phyloP scores from a whole-genome alignment of 148 eudicot species.

The Rhododendron vialii region DNA sequence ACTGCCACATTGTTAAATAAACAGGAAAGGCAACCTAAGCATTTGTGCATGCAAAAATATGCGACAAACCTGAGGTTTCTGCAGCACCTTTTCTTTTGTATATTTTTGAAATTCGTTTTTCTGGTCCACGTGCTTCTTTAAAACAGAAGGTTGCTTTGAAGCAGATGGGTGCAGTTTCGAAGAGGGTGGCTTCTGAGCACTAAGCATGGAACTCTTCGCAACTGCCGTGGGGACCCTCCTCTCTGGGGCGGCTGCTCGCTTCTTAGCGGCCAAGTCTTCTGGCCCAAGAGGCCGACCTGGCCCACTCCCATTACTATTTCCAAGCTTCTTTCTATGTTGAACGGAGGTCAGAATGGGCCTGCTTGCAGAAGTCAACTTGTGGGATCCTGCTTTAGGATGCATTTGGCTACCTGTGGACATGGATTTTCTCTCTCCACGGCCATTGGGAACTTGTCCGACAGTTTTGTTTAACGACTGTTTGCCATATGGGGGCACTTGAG shows the following conservation, averaged over 20 bases:
- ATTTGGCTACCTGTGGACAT: conserved; percentile 20
- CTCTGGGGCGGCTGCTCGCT: conserved; percentile 25
- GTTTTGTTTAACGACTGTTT: conserved; percentile 27
- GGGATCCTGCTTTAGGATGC: conserved; percentile 26
- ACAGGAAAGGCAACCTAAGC: not conserved
- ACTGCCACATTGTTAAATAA: not conserved
- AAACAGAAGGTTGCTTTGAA: conserved; percentile 29
- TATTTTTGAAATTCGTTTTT: conserved; percentile 32
- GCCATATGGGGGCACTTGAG: conserved; percentile 44
- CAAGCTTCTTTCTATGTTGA: conserved; percentile 37
- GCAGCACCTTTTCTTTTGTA: conserved; percentile 27
- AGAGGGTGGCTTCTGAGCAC: conserved; percentile 37
- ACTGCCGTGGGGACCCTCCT: conserved; percentile 35
- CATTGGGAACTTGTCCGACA: conserved; percentile 28
- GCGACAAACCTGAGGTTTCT: conserved; percentile 46
- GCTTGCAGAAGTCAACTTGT: conserved; percentile 24
- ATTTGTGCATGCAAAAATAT: not conserved
- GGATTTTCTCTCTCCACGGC: conserved; percentile 40
- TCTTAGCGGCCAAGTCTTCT: conserved; percentile 38
- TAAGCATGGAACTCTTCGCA: conserved; percentile 31
- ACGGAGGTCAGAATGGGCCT: conserved; percentile 17
- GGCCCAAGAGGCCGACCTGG: conserved; percentile 42
- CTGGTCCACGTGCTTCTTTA: conserved; percentile 27
- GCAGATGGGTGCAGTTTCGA: conserved; percentile 32
- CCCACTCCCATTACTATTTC: conserved; percentile 53